These are phyloP conservation scores for Phialophora verrucosa DNA, from an alignment of 2,329 filamentous ascomycete species.

Conservation along the genomic window DNA sequence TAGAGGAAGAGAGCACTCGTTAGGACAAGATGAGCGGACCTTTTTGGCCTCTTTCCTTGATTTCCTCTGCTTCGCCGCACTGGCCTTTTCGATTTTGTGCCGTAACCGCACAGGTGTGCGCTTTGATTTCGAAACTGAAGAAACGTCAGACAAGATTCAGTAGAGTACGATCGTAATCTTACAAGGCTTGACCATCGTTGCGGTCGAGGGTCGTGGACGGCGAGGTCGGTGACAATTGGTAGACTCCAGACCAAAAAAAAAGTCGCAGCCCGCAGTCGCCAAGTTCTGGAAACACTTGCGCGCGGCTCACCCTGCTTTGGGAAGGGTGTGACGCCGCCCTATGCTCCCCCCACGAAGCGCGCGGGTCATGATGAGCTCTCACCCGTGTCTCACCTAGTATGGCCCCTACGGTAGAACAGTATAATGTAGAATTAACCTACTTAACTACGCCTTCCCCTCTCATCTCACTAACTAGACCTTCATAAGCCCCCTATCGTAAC, in stretches of 20 bases:
- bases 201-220: neutral
- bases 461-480: no score
- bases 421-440: no score
- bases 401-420: no score
- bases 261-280: slow-evolving; percentile 15
- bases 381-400: no score
- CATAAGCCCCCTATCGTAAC: no score
- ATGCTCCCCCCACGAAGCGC: no score
- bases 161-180: slow-evolving; percentile 11
- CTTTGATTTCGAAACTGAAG: slow-evolving; percentile 89
- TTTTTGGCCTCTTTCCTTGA: slow-evolving; percentile 87
- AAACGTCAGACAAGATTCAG: slow-evolving; percentile 15
- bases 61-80: slow-evolving; percentile 89
- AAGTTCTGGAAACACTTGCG: no score
- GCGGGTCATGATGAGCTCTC: no score
- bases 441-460: no score
- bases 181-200: slow-evolving; percentile 43
- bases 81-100: slow-evolving; percentile 94
- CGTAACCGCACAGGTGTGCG: slow-evolving; percentile 85
- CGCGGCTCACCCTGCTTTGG: no score
- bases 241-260: neutral
- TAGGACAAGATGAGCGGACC: slow-evolving; percentile 44
- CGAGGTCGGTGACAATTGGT: neutral
- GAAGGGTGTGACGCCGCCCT: no score
- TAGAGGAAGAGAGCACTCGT: neutral